Base-by-base conservation (phyloP, 2,329 filamentous ascomycete genomes). In the Beauveria bassiana region DNA sequence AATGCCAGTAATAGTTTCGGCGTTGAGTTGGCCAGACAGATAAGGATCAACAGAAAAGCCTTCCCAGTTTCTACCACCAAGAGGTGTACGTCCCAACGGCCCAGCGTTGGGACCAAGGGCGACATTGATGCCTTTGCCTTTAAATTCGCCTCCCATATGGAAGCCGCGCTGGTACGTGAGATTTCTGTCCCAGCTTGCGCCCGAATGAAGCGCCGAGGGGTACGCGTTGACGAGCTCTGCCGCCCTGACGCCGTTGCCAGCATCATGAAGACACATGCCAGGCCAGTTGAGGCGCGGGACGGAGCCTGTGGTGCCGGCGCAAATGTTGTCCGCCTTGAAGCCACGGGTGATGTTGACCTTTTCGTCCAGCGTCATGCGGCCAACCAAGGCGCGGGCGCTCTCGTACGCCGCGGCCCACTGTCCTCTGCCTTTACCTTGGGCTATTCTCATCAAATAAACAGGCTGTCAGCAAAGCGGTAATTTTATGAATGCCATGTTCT, bases 1-100 rank as follows among this genome's bases (percentile, higher is more conserved):
- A 58, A 91, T 89, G 34, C 89, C 90, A 64, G 83, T 79, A 66
- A 93, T 84, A 1, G 88, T 89, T 68, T 90, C 82, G n/a, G 83
- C 83, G 63, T 88, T 87, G 61, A 89, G 78, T 62, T 85, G 79
- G 22, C 90, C 91, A 1, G 88, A 86, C 7, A 92, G 78, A 16
- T 86, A 85, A 0, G 89, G 88, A 67, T 92, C 89, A 3, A 83
- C 75, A 1, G 86, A 87, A 68, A 91, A 91, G 0, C 84, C 85
- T 70, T 92, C 89, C 89, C 89, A 92, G 64, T 86, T 90, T 34
- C 89, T 81, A 0, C 89, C 89, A 3, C 86, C 89, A 12, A 85
- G 78, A 0, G 88, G 87, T 58, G 88, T 88, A 20, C 88, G 79
- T 2, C 89, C 89, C 1, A 92, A 69, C 0, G 90, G 83, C 0